Conservation (phyloP, 495 filamentous ascomycete species). For the Stereocaulon alpinum region DNA sequence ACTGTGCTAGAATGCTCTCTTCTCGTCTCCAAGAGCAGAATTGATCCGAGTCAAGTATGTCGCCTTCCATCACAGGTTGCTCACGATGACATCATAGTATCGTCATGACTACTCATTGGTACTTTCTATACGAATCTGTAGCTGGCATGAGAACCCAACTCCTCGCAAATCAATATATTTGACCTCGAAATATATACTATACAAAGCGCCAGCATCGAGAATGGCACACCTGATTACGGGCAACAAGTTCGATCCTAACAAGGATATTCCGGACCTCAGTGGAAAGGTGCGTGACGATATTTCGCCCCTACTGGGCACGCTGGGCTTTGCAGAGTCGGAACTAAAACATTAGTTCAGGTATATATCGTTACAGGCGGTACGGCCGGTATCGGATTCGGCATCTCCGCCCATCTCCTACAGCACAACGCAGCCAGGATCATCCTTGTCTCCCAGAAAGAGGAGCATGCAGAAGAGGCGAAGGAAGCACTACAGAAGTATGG, state of each 20-base stretch:
- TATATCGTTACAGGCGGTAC: conserved; percentile 24
- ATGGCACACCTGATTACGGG: conserved; percentile 25
- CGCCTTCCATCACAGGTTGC: not conserved
- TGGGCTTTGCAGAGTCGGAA: not conserved
- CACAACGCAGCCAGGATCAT: conserved; percentile 38
- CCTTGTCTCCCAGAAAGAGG: conserved; percentile 38
- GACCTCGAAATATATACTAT: not conserved
- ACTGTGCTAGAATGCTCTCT: not conserved
- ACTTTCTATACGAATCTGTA: not conserved
- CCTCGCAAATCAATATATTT: not conserved
- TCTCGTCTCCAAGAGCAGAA: no score
- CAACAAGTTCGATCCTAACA: conserved; percentile 36
- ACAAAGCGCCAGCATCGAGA: not conserved
- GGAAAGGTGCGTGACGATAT: conserved; percentile 25
- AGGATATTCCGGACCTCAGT: conserved; percentile 34
- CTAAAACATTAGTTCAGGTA: conserved; percentile 5
- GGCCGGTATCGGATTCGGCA: conserved; percentile 40
- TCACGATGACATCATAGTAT: not conserved
- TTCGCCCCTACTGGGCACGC: not conserved
- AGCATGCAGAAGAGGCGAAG: conserved; percentile 33
- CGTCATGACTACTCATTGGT: not conserved
- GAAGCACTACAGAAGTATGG: conserved; percentile 33
- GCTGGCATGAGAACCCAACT: not conserved
- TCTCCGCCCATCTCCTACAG: conserved; percentile 41
- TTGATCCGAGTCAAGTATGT: not conserved